Evolutionary conservation across 2,329 filamentous ascomycete genomes (phyloP).

Genomic region (Fusarium sp.): DNA sequence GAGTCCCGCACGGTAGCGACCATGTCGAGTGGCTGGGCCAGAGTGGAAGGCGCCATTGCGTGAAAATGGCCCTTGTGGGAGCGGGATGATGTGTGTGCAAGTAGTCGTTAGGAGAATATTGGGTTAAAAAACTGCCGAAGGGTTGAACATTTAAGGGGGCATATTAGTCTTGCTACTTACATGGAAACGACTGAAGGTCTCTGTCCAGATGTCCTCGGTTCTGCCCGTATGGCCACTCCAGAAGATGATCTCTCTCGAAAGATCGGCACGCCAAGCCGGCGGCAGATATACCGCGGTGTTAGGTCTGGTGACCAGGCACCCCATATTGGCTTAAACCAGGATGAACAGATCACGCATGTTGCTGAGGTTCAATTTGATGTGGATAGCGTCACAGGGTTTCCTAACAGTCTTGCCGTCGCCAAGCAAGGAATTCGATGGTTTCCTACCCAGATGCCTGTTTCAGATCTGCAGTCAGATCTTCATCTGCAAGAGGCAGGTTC

Average conservation of each 20-base stretch:
- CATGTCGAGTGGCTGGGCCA: no score
- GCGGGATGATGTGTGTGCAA: no score
- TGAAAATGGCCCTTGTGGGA: no score
- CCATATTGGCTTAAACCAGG: neutral
- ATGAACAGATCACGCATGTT: neutral
- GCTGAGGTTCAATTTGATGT: neutral
- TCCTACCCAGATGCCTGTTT: neutral
- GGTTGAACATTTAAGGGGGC: neutral
- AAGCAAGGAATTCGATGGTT: neutral
- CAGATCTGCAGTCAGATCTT: neutral
- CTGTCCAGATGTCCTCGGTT: neutral
- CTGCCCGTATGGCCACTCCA: neutral
- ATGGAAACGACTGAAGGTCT: neutral
- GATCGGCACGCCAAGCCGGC: neutral
- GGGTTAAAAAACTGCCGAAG: no score
- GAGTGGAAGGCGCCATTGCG: no score
- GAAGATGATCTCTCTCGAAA: neutral
- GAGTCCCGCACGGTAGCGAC: no score
- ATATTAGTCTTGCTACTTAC: neutral
- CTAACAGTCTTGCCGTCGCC: neutral
- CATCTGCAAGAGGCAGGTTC: neutral
- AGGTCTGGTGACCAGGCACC: neutral
- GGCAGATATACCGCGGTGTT: neutral
- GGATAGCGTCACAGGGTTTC: slow-evolving; percentile 4
- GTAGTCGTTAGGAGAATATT: no score